phyloP scores from a whole-genome alignment of 106 monocot species.

The Xerophyta viscosa region DNA sequence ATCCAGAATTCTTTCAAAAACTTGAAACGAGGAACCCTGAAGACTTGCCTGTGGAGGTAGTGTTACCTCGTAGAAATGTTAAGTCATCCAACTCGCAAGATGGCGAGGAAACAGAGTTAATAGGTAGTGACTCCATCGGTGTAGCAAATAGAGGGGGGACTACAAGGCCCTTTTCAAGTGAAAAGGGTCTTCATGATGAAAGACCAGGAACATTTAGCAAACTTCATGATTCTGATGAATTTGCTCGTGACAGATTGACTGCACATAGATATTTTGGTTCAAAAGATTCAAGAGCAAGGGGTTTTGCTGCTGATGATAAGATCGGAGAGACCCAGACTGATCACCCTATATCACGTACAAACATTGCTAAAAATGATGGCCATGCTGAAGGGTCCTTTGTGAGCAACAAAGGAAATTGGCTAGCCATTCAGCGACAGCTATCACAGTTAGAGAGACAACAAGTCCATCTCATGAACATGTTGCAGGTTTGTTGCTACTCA shows the following conservation, averaged over 20 bases:
- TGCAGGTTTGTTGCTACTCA: conserved; percentile 54
- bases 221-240: conserved; percentile 26
- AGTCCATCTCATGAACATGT: conserved; percentile 83
- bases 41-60: conserved; percentile 86
- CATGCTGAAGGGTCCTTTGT: conserved; percentile 41
- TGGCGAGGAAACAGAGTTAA: conserved; percentile 28
- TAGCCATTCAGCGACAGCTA: conserved; percentile 81
- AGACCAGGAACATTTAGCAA: conserved; percentile 13
- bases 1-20: conserved; percentile 92
- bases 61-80: conserved; percentile 47
- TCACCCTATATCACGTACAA: conserved; percentile 21
- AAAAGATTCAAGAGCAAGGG: conserved; percentile 46
- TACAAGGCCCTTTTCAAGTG: conserved; percentile 15
- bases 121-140: conserved; percentile 18
- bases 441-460: conserved; percentile 89
- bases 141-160: conserved; percentile 10
- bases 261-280: conserved; percentile 37
- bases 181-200: conserved; percentile 24
- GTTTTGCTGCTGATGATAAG: conserved; percentile 46
- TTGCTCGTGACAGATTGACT: conserved; percentile 38
- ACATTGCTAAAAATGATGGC: conserved; percentile 29
- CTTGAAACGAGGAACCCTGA: conserved; percentile 65
- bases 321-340: conserved; percentile 36
- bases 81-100: conserved; percentile 37
- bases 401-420: conserved; percentile 74